These are phyloP conservation scores for Nitzschia palea DNA, from an alignment of 108 stramenopile species.

Conservation along the genomic window DNA sequence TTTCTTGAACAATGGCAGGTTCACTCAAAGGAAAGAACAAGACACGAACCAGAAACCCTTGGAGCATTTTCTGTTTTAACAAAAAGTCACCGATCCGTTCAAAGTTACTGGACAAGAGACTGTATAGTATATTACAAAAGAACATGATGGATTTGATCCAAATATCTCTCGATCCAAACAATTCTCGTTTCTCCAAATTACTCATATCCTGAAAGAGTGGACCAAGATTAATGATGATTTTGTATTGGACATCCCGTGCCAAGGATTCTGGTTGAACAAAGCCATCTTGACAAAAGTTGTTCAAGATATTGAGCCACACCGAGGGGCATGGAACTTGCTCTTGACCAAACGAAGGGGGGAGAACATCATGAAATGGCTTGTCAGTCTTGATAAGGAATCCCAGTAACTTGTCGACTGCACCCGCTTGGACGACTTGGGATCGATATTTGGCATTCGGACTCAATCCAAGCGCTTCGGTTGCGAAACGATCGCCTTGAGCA, in stretches of 20 bases:
- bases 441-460: constrained; percentile 19
- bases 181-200: constrained; percentile 19
- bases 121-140: constrained; percentile 21
- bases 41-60: constrained; percentile 24
- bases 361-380: constrained; percentile 14
- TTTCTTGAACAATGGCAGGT: constrained; percentile 8
- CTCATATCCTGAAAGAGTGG: constrained; percentile 35
- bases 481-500: constrained; percentile 12
- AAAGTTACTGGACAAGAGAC: constrained; percentile 20
- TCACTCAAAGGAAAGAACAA: constrained; percentile 16
- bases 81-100: constrained; percentile 21
- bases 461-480: constrained; percentile 22
- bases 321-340: constrained; percentile 24
- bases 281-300: constrained; percentile 28
- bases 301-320: constrained; percentile 28
- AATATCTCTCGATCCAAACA: constrained; percentile 22
- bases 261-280: constrained; percentile 18
- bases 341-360: background rate
- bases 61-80: constrained; percentile 7
- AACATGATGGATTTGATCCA: constrained; percentile 33
- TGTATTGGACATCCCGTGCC: constrained; percentile 24
- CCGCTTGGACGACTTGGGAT: constrained; percentile 25
- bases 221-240: constrained; percentile 31
- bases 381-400: constrained; percentile 31
- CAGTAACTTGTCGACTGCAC: constrained; percentile 26